Base-by-base conservation (phyloP, 2,329 filamentous ascomycete genomes). In the Pyricularia sp. region DNA sequence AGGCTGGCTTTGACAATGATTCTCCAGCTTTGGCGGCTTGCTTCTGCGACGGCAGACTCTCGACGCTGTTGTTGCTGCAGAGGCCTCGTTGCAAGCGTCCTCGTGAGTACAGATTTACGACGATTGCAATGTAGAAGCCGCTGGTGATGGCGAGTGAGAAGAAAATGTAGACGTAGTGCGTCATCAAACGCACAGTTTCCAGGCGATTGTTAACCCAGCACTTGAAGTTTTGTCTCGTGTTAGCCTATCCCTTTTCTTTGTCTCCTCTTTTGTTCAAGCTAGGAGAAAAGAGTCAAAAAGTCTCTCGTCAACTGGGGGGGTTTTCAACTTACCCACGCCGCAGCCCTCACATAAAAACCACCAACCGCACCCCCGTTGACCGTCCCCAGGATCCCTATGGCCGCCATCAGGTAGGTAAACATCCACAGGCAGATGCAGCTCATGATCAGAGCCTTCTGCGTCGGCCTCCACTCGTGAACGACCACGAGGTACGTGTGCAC, bases 161-260 rank as follows among this genome's bases (percentile, higher is more conserved):
- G 69, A 81, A 88, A 69, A 90, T 87, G 82, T 86, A 90, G 67
- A 89, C 77, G 73, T 90, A 90, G 73, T 90, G 87, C 0, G 86
- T 81, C 75, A 82, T 82, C 1, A 90, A 79, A 64, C 87, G 85
- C 36, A 88, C 79, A 17, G 76, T 75, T 65, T 83, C 79, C 70
- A 85, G 85, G 23, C 80, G 75, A 20, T 81, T 75, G 70, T 84
- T 86, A 26, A 90, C 82, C 88, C 88, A 90, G 75, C 88, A 90
- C 86, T 84, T 30, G 66, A 64, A 26, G 14, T 23, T 3, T 26
- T 26, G 5, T 55, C 28, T 67, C 65, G 5, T 23, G 36, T 66
- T 31, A 61, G 58, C 55, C 33, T 36, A 14, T 25, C 17, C 65
- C 14, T 36, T 36, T 36, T 36, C 12, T 36, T 33, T 10, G 4